Base-by-base conservation (phyloP, 306 rosid species). In the Castanopsis chinensis region DNA sequence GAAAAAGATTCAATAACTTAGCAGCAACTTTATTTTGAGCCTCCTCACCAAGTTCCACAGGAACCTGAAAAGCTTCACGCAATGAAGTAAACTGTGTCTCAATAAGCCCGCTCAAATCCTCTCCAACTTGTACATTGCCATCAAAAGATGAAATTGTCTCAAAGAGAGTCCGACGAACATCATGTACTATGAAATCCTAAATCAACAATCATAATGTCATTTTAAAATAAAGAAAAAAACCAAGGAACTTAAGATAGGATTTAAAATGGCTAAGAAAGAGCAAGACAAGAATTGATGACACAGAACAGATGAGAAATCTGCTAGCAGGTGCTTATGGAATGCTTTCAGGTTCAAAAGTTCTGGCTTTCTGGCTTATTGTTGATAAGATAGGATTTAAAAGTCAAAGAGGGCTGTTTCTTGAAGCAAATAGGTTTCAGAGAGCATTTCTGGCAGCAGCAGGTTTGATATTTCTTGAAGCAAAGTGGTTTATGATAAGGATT, bases 1-100 rank as follows among this genome's bases (percentile, higher is more conserved):
- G 97, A 72, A 83, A 92, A 72, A 92, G 96, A 87, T 92, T 87
- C 76, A 94, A 81, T 71, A 94, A 75, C 84, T 91, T 92, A 23
- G 83, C 76, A 23, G 91, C 89, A 53, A 86, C 91, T 85, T 85
- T 88, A 80, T 61, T 73, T 83, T 78, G 56, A 52, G 86, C 82
- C 35, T 81, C 81, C 68, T 85, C 88, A 56, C 35, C 51, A 79
- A 52, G 59, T 73, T 89, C 89, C 64, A 17, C 10, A 43, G 84
- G 79, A 82, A 94, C 60, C n/a, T 73, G 87, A 78, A 94, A 87
- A 58, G 82, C 86, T 80, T 79, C 83, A 58, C 59, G 85, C 85
- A 92, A 73, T 4, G 91, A 85, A 53, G 5, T 59, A 67, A 91
- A 82, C 79, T 92, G 90, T 61, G 73, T 78, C 61, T 81, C 79